These are phyloP conservation scores for Claviceps sp. DNA, from an alignment of 2,329 filamentous ascomycete species.

Conservation along the genomic window DNA sequence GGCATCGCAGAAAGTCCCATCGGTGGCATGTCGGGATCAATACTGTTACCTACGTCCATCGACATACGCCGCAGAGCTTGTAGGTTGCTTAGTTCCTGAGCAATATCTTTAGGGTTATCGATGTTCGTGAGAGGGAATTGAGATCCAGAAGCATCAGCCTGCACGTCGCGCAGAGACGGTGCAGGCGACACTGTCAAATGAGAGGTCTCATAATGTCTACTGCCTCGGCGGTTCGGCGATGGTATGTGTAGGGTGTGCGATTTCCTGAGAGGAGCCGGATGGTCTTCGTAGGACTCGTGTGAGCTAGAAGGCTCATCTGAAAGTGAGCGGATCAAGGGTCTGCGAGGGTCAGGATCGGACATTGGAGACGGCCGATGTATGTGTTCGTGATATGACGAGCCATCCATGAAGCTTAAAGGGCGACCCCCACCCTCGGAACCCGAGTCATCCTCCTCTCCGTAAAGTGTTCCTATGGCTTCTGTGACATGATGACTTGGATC, in stretches of 20 bases:
- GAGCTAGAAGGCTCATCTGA: constrained; percentile 28
- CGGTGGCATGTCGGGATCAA: constrained; percentile 62
- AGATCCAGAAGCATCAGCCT: constrained; percentile 44
- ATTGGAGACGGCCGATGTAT: constrained; percentile 22
- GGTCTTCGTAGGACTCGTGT: constrained; percentile 18
- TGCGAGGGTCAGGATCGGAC: constrained; percentile 22
- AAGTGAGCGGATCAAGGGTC: constrained; percentile 29
- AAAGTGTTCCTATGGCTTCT: constrained; percentile 82
- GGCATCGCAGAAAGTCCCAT: constrained; percentile 56
- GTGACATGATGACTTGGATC: constrained; percentile 91
- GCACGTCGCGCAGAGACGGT: constrained; percentile 38
- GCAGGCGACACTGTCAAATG: constrained; percentile 38
- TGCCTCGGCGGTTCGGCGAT: constrained; percentile 26
- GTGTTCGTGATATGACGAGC: constrained; percentile 40
- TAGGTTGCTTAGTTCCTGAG: constrained; percentile 82
- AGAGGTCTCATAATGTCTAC: constrained; percentile 27
- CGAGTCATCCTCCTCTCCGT: constrained; percentile 60
- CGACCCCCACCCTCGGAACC: constrained; percentile 38
- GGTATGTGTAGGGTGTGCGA: constrained; percentile 28
- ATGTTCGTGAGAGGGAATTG: constrained; percentile 82
- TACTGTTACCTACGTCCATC: constrained; percentile 72
- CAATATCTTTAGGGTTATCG: constrained; percentile 76
- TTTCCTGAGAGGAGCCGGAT: constrained; percentile 23
- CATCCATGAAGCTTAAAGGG: constrained; percentile 60
- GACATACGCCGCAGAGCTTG: constrained; percentile 86